These are phyloP conservation scores for Arthrobotrys sphaeroides DNA, from an alignment of 2,329 filamentous ascomycete genomes.

Conservation along the genomic window DNA sequence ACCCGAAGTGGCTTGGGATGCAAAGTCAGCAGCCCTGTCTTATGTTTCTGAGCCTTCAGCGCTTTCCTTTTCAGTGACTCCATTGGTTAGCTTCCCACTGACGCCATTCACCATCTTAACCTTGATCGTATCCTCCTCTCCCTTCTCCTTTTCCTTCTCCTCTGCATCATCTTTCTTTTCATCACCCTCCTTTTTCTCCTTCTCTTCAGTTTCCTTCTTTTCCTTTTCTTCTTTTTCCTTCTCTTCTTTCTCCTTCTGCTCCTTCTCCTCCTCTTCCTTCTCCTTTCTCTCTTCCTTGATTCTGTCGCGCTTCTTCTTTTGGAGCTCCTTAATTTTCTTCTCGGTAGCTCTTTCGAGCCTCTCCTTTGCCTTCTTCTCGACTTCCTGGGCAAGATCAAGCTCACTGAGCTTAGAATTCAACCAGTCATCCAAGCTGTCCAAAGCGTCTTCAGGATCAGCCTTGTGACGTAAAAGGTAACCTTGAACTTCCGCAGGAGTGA, in stretches of 20 bases:
- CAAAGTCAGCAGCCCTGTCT: background rate
- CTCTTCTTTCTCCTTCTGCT: slow-evolving; percentile 60
- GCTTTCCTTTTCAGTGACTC: slow-evolving; percentile 26
- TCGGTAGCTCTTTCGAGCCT: slow-evolving; percentile 64
- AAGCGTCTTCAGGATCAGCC: slow-evolving; percentile 65
- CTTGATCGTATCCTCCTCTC: slow-evolving; percentile 61
- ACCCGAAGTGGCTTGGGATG: background rate
- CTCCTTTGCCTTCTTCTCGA: slow-evolving; percentile 74
- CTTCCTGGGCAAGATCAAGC: slow-evolving; percentile 71
- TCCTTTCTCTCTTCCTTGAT: slow-evolving; percentile 65
- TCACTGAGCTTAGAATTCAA: slow-evolving; percentile 64
- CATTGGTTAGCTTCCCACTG: slow-evolving; percentile 33
- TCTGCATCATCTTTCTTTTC: slow-evolving; percentile 59
- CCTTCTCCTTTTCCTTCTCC: slow-evolving; percentile 59
- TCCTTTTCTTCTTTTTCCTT: slow-evolving; percentile 64
- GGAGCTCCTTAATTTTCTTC: slow-evolving; percentile 60
- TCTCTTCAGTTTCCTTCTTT: slow-evolving; percentile 66
- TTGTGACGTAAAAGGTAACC: slow-evolving; percentile 70
- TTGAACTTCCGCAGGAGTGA: slow-evolving; percentile 71
- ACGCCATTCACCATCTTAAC: slow-evolving; percentile 57
- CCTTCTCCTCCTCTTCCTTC: slow-evolving; percentile 62
- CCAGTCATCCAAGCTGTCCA: slow-evolving; percentile 66
- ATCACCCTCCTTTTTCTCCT: slow-evolving; percentile 61
- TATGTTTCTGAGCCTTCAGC: background rate
- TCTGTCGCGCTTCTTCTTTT: slow-evolving; percentile 59